Base-by-base conservation (phyloP, 2,329 filamentous ascomycete species). In the Colletotrichum chrysophilum region DNA sequence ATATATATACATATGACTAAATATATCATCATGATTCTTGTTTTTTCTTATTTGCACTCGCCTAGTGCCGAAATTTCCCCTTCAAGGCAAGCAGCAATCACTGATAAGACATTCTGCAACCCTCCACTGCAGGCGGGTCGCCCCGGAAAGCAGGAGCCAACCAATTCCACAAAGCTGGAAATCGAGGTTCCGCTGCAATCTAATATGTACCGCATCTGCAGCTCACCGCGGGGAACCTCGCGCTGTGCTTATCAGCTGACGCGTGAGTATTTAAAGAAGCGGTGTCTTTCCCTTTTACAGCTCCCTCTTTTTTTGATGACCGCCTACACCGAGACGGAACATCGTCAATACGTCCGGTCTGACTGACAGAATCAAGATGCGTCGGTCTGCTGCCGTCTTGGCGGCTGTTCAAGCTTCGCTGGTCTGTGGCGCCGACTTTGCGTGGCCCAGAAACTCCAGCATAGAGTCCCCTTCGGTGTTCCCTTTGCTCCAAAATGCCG, bases 401-500 rank as follows among this genome's bases (percentile, higher is more conserved):
- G 30, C 61, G n/a, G 30, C 4, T 2, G 16, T 71, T 34, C 28
- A 52, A 4, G 48, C 36, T 24, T 60, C 34, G 3, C 8, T 28
- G 7, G 55, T 34, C 34, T 58, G 18, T 36, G 36, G 32, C 7
- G 21, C 26, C 2, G 34, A 9, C 18, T 8, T 2, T 14, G 36
- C 26, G 3, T 58, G 28, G 24, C 36, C 36, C 13, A 26, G 8
- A 3, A 65, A 70, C 16, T 70, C 60, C 34, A 3, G n/a, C 62
- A 28, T 18, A 48, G 7, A 21, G 43, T 52, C 43, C 1, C 79
- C 83, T 5, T 80, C 79, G 13, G 75, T 85, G 36, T 80, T 86
- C 14, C 86, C 86, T 1, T 78, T 84, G 5, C 77, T 83, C 71
- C 75, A 84, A 58, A 82, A 86, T 81, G 84, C 81, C 21, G 83